A percentile compares a stretch with the other conserved stretches of the same genome.
Evolutionary conservation across 129 eudicot genomes (phyloP).

Genomic region (Glebionis coronaria): DNA sequence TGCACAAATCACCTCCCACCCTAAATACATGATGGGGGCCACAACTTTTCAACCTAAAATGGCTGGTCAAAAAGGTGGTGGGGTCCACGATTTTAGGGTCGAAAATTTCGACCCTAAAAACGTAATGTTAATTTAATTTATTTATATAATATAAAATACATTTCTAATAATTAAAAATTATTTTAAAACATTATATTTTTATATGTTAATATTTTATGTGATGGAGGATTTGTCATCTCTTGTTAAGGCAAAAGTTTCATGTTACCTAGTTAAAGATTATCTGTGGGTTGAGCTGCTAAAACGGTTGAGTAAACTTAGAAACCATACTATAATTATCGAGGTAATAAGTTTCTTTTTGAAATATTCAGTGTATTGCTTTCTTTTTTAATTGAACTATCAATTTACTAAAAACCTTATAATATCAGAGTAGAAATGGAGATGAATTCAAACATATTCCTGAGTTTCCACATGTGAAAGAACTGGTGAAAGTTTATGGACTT

Average conservation of each 20-base stretch:
- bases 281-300: background rate
- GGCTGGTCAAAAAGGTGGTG: no score
- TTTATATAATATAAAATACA: no score
- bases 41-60: no score
- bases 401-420: background rate
- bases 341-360: background rate
- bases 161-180: no score
- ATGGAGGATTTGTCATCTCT: constrained; percentile 13
- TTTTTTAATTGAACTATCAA: background rate
- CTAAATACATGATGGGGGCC: no score
- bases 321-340: background rate
- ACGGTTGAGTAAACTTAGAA: background rate
- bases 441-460: background rate
- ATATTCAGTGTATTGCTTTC: background rate
- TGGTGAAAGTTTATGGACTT: no score
- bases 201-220: no score
- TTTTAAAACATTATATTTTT: no score
- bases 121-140: no score
- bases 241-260: background rate
- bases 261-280: background rate
- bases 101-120: no score
- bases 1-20: no score
- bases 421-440: background rate
- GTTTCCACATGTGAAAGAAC: constrained; percentile 14
- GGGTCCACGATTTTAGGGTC: no score